Conservation (phyloP, 768 basidiomycete genomes). For the Kwoniella mangroviensis region DNA sequence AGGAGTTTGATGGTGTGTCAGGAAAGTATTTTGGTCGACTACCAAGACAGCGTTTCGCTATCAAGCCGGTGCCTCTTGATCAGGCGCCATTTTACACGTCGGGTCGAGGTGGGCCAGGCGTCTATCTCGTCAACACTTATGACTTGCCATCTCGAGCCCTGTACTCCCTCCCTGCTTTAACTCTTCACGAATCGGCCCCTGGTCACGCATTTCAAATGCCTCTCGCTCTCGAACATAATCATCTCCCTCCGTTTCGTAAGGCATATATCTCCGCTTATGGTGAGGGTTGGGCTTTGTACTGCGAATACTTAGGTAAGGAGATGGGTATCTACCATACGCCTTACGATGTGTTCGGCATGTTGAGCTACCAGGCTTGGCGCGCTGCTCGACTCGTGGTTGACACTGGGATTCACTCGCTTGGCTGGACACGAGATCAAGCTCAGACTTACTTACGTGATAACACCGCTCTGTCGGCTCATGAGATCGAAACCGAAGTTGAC, state of each 20-base stretch:
- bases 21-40: conserved; percentile 25
- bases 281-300: conserved; percentile 23
- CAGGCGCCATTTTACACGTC: conserved; percentile 25
- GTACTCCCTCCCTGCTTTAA: conserved; percentile 23
- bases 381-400: conserved; percentile 24
- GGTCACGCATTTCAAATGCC: conserved; percentile 23
- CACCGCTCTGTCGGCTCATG: conserved; percentile 19
- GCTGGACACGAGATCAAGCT: conserved; percentile 17
- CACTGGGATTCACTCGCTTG: conserved; percentile 19
- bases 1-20: conserved; percentile 27
- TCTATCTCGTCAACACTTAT: conserved; percentile 30
- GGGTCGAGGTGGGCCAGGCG: conserved; percentile 26
- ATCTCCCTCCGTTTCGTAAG: conserved; percentile 14
- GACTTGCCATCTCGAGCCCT: conserved; percentile 23
- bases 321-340: conserved; percentile 24
- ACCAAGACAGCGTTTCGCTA: conserved; percentile 25
- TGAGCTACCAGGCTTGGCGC: conserved; percentile 28
- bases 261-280: conserved; percentile 25
- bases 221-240: conserved; percentile 6
- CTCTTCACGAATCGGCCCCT: conserved; percentile 26
- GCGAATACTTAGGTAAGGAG: conserved; percentile 22
- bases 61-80: conserved; percentile 23
- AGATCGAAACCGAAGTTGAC: conserved; percentile 23
- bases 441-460: conserved; percentile 19
- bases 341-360: conserved; percentile 22